Percentiles rank a stretch among this genome's conserved stretches.
Evolutionary conservation across 106 monocot genomes (phyloP).

Genomic region (Platanthera guangdongensis): DNA sequence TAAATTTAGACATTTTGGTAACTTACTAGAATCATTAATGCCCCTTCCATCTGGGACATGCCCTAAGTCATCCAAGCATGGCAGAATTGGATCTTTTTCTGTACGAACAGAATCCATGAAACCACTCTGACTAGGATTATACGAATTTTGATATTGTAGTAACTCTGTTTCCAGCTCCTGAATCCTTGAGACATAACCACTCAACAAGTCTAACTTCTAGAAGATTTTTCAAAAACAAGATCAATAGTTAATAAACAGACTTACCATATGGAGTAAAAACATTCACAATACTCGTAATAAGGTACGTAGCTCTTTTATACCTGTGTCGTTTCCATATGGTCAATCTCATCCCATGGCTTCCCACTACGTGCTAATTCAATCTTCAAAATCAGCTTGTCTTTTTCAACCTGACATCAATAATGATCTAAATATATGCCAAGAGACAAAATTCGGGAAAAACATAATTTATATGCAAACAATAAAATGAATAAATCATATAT

Average conservation of each 20-base stretch:
- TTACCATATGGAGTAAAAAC: background rate
- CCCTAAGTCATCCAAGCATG: slow-evolving; percentile 24
- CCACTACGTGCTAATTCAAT: slow-evolving; percentile 55
- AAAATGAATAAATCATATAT: background rate
- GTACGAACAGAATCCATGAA: slow-evolving; percentile 41
- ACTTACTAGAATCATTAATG: slow-evolving; percentile 33
- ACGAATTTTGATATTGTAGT: slow-evolving; percentile 29
- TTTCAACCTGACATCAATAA: slow-evolving; percentile 55
- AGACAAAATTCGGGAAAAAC: background rate
- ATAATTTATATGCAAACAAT: background rate
- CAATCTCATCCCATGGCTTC: slow-evolving; percentile 60
- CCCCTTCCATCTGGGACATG: slow-evolving; percentile 23
- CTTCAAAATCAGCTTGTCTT: slow-evolving; percentile 69
- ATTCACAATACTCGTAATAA: background rate
- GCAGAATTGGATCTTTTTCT: slow-evolving; percentile 32
- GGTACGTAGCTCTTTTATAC: slow-evolving; percentile 18
- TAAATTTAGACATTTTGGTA: background rate
- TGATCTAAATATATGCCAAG: background rate
- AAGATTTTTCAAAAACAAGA: background rate
- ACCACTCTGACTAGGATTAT: slow-evolving; percentile 16
- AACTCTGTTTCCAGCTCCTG: slow-evolving; percentile 79
- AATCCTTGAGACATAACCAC: slow-evolving; percentile 61
- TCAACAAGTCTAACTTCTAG: slow-evolving; percentile 64
- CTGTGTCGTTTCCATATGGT: slow-evolving; percentile 28
- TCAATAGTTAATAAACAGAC: background rate